Conservation (phyloP, 495 filamentous ascomycete species). For the Zalerion maritima region DNA sequence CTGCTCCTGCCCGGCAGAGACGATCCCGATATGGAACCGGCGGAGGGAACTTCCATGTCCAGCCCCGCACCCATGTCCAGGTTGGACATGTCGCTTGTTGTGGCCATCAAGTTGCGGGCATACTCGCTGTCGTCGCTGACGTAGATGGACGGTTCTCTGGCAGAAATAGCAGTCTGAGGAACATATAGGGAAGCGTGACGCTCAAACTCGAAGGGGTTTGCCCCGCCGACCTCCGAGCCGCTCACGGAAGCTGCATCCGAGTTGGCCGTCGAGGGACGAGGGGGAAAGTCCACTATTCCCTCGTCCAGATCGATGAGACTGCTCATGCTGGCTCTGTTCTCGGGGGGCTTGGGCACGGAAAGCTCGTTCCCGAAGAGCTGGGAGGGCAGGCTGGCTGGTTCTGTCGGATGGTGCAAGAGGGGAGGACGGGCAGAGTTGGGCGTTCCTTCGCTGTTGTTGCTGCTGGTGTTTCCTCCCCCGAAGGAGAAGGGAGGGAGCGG, state of each 20-base stretch:
- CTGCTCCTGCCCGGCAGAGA: no score
- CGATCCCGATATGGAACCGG: no score
- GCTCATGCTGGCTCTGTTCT: conserved; percentile 26
- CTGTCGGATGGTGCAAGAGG: conserved; percentile 34
- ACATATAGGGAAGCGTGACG: conserved; percentile 37
- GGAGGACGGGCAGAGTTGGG: conserved; percentile 25
- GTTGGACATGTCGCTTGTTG: no score
- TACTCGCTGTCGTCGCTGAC: conserved; percentile 34
- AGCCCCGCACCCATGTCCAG: no score
- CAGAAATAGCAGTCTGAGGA: conserved; percentile 14
- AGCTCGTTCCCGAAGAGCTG: conserved; percentile 26
- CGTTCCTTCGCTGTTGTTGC: no score
- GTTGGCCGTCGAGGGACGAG: conserved; percentile 38
- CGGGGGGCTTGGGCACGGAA: conserved; percentile 6
- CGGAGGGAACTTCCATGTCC: no score
- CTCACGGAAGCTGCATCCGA: conserved; percentile 32
- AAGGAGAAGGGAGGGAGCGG: conserved; percentile 11
- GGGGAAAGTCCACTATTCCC: conserved; percentile 25
- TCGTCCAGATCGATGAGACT: conserved; percentile 40
- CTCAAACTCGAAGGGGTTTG: conserved; percentile 40
- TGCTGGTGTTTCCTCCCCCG: no score
- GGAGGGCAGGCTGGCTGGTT: conserved; percentile 29
- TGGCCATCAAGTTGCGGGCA: conserved; percentile 11
- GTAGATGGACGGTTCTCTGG: conserved; percentile 36
- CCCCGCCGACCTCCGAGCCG: conserved; percentile 30